A percentile compares a stretch with the other conserved stretches of the same genome.
Evolutionary conservation across 108 stramenopile genomes (phyloP).

Genomic region (Schizochytrium sp.): DNA sequence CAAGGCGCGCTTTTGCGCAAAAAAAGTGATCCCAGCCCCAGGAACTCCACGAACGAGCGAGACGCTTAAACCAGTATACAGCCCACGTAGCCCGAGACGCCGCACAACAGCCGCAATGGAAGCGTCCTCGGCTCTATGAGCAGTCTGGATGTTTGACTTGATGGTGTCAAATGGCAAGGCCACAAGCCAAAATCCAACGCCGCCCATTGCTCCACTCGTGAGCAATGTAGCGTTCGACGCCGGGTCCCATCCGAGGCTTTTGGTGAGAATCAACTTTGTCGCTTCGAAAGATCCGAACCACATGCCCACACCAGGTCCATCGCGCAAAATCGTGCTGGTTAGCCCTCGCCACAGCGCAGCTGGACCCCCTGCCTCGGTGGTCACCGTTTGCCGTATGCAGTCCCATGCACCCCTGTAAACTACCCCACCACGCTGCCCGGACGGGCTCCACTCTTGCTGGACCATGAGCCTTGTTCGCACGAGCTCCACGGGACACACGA

Average conservation of each 20-base stretch:
- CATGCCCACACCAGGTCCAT: conserved; percentile 21
- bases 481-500: conserved; percentile 39
- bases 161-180: conserved; percentile 22
- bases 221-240: background rate
- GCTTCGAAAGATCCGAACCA: conserved; percentile 4
- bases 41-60: conserved; percentile 9
- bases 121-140: background rate
- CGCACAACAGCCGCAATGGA: background rate
- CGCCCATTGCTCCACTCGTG: conserved; percentile 14
- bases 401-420: background rate
- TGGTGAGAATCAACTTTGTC: background rate
- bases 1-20: background rate
- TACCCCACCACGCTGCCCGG: background rate
- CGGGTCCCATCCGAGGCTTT: background rate
- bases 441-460: background rate
- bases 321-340: background rate
- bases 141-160: background rate
- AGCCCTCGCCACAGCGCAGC: conserved; percentile 7
- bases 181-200: conserved; percentile 25
- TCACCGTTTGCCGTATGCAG: background rate
- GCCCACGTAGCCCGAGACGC: background rate
- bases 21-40: background rate
- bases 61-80: background rate
- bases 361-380: background rate
- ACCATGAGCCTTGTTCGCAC: conserved; percentile 35